Base-by-base conservation (phyloP, 352 stramenopile genomes). In the Phytopythium mirpurense region DNA sequence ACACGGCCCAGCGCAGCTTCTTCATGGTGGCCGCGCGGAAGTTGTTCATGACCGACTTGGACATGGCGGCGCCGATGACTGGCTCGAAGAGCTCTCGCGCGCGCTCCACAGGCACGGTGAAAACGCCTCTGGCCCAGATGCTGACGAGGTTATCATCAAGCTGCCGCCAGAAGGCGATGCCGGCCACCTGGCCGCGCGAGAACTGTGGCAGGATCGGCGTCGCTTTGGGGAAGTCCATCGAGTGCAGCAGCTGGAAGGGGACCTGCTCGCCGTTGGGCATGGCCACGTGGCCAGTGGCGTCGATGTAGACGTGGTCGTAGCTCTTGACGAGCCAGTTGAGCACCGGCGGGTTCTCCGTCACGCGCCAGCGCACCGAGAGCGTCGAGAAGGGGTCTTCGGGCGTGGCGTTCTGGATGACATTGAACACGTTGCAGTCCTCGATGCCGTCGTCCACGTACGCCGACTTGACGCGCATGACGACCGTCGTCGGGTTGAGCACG, bases 181-280 rank as follows among this genome's bases (percentile, higher is more conserved):
- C 67, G 4, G 72, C 78, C 34, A 82, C 72, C 52, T 78, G 74
- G 29, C 68, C 72, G 3, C 72, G 68, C 42, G 67, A 62, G 36
- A 63, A 62, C 23, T 46, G 46, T 18, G 41, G 24, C 8, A 56
- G 55, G n/a, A 56, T 38, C 0, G 57, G 65, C 12, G 52, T 68
- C 7, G 65, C 65, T 14, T 62, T 27, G 1, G 66, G 48, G 26
- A 79, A 29, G 21, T 70, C 51, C 18, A 79, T 65, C 9, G 67
- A 80, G 38, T 75, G 65, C 59, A 75, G 71, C 43, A 80, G 62
- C 41, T 75, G 63, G 41, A 67, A 80, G 16, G 64, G 67, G 8
- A 77, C 50, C 3, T 61, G 64, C 40, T 72, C 65, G 18, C 58
- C 65, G 15, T 51, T 68, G 16, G 56, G 41, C 2, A 63, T 54